Percentiles rank a stretch among this genome's conserved stretches.
Evolutionary conservation across 139 green algal species (phyloP).

Genomic region (Edaphochlamys debaryana): DNA sequence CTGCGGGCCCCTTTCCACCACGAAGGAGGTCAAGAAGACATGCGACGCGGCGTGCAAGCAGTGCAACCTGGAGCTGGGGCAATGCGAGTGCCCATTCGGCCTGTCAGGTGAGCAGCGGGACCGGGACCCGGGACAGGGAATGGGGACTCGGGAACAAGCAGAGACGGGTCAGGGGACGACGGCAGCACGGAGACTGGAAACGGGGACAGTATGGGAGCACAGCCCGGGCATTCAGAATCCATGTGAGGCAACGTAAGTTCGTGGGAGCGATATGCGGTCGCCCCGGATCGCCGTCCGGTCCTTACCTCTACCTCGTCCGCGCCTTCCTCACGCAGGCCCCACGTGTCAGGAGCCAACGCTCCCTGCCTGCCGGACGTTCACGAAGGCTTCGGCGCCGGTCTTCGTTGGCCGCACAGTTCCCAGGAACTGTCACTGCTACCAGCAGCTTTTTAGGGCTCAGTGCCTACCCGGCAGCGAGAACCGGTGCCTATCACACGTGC

Average conservation of each 20-base stretch:
- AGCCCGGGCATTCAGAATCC: too few relatives aligned
- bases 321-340: too few relatives aligned
- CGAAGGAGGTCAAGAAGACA: conserved; percentile 2
- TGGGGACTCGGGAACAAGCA: background rate
- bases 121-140: background rate
- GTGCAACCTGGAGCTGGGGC: conserved; percentile 27
- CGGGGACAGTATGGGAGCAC: too few relatives aligned
- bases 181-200: too few relatives aligned
- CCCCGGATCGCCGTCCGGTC: too few relatives aligned
- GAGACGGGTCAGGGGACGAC: too few relatives aligned
- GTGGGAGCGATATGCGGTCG: too few relatives aligned
- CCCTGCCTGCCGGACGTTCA: conserved; percentile 18
- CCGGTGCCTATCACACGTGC: conserved; percentile 12
- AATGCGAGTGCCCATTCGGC: conserved; percentile 30
- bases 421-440: conserved; percentile 38
- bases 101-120: background rate
- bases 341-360: background rate
- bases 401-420: conserved; percentile 9
- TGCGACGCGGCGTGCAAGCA: background rate
- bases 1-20: too few relatives aligned
- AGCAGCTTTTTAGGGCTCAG: background rate
- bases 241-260: too few relatives aligned
- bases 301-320: too few relatives aligned
- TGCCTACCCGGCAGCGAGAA: background rate
- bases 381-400: background rate